Evolutionary conservation across 2,329 filamentous ascomycete species (phyloP), one percentile per base, ranked within the genome.

Genomic region (Claviceps paspali): DNA sequence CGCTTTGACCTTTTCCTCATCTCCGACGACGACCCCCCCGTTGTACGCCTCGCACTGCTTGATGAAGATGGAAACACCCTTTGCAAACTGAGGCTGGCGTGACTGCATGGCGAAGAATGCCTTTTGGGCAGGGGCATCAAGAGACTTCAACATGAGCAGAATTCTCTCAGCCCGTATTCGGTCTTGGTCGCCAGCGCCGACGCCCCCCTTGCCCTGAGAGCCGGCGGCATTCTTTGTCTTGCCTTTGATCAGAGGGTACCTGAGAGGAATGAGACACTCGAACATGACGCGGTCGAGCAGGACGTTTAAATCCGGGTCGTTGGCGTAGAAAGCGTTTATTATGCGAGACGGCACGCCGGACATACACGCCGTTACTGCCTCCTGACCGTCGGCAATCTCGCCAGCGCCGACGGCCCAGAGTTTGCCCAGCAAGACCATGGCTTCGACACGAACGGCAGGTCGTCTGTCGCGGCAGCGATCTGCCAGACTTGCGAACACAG

Each of bases 381-480:
- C 84, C 48, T 88, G 81, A 11, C 83, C 84, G 36, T 80, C 75
- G 18, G 83, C 77, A 48, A 98, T 82, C 49, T 94, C 87, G 14
- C 85, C 83, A 14, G 79, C 76, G 10, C 84, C 88, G 14, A 92
- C 87, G n/a, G 84, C 87, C 91, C 91, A 98, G 21, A 96, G 77
- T 43, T 79, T 83, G 9, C 76, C 83, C 1, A 96, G 64, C 7
- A 92, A 67, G 35, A 77, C 79, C 73, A 94, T 93, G 18, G 85
- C 87, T 48, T 88, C 84, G 28, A 82, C 76, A 40, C 88, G 82
- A 9, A 98, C 83, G 29, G 73, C 66, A 11, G 79, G 73, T 53
- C 81, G 88, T 43, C 80, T 79, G 60, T 98, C 92, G 48, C 87
- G 85, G 46, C 84, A 85, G 45, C 91, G 76, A 52, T 95, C 86